Base-by-base conservation (phyloP, 2,329 filamentous ascomycete genomes). In the Fusarium sp. region DNA sequence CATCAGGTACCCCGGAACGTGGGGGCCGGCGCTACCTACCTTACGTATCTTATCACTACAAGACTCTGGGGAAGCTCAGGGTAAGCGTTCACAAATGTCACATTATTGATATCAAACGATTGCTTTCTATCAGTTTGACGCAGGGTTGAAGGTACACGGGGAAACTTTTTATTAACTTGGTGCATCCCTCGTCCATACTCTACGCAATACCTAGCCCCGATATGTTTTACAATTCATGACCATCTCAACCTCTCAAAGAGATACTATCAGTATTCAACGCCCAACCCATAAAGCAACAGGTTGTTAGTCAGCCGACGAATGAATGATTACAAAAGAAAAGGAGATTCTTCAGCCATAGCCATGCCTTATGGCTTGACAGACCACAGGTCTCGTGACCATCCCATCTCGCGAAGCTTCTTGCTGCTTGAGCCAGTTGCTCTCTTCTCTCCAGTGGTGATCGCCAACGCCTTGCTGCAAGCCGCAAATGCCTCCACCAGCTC, bases 401-500 rank as follows among this genome's bases (percentile, higher is more conserved):
- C 89, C 78, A 85, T 83, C 78, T 88, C 85, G 42, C 87, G 83
- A 72, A 88, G 79, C 80, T 87, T 90, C 81, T 89, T 91, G 73
- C 82, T 87, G 68, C 81, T 83, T 7, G 82, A 81, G 13, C 83
- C 81, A 3, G 81, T 72, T 6, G 79, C 76, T 72, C 85, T 86
- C 80, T 88, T 89, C 66, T 88, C 87, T 18, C 81, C 83, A 13
- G 85, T 84, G 61, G 81, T 84, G 54, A 88, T 84, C 2, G 88
- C 86, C 61, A 92, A 88, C 4, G 91, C 90, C 79, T 93, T 92
- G 79, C 92, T 94, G 57, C 90, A 91, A 52, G 89, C 85, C 2
- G 95, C 94, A 76, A 98, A 90, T 13, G 87, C 88, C 75, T 92
- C 89, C 14, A 95, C 87, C 40, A 96, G 83, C 81, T 95, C 92